A percentile compares a stretch with the other conserved stretches of the same genome.
Evolutionary conservation across 352 stramenopile genomes (phyloP).

Genomic region (Globisporangium spiculum): DNA sequence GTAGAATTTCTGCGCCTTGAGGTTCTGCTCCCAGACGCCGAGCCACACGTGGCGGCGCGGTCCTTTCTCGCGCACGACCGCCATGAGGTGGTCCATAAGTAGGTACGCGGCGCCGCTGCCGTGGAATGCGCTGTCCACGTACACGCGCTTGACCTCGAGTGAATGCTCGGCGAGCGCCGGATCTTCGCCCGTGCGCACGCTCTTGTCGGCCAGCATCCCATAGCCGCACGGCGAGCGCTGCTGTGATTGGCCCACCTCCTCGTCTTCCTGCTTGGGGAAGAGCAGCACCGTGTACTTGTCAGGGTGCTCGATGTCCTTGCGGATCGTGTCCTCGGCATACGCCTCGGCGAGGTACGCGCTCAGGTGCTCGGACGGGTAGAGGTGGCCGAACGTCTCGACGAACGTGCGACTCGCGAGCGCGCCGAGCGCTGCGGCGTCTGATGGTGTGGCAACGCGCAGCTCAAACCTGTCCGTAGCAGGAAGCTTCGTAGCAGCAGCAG

Average conservation of each 20-base stretch:
- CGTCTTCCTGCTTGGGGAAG: constrained; percentile 9
- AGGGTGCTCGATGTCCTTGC: constrained; percentile 20
- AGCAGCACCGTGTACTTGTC: constrained; percentile 30
- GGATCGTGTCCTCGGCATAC: constrained; percentile 22
- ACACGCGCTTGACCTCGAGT: constrained; percentile 32
- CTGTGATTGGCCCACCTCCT: neutral
- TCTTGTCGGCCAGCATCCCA: constrained; percentile 24
- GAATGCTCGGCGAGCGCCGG: constrained; percentile 18
- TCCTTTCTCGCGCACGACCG: constrained; percentile 20
- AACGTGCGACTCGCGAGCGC: constrained; percentile 30
- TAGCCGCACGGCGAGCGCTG: constrained; percentile 20
- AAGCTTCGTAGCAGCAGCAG: neutral
- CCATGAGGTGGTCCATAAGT: constrained; percentile 32
- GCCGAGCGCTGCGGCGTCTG: constrained; percentile 20
- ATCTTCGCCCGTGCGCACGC: constrained; percentile 23
- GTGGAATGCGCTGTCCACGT: constrained; percentile 29
- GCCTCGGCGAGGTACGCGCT: constrained; percentile 14
- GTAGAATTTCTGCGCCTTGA: constrained; percentile 34
- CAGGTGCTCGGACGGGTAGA: constrained; percentile 25
- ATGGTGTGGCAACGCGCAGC: constrained; percentile 19
- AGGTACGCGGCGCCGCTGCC: constrained; percentile 23
- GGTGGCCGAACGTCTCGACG: constrained; percentile 27
- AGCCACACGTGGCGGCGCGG: constrained; percentile 24
- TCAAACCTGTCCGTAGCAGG: constrained; percentile 4
- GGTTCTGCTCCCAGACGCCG: constrained; percentile 33